These are phyloP conservation scores for Coemansia sp. DNA, from an alignment of 192 early-diverging fungal species.

Conservation along the genomic window DNA sequence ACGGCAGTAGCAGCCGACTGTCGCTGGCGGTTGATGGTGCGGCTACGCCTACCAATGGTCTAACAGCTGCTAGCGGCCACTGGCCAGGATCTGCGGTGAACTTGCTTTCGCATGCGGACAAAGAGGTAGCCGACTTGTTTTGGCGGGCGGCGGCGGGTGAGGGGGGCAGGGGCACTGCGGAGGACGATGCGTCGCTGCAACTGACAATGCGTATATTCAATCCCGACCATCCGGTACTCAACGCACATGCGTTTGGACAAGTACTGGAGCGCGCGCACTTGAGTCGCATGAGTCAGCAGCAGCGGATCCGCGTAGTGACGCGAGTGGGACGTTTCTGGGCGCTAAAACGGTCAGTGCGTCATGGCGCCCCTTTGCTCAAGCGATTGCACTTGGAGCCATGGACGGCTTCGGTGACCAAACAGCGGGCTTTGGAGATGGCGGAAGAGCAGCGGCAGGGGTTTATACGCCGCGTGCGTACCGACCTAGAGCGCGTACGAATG, in stretches of 20 bases:
- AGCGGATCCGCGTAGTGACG: slow-evolving; percentile 11
- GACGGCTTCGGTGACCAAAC: slow-evolving; percentile 82
- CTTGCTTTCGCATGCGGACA: slow-evolving; percentile 5
- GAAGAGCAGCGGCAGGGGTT: slow-evolving; percentile 70
- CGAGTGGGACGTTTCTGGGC: slow-evolving; percentile 92
- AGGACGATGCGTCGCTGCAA: slow-evolving; percentile 41
- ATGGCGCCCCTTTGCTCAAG: slow-evolving; percentile 94
- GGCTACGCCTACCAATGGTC: neutral
- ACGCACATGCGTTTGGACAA: slow-evolving; percentile 31
- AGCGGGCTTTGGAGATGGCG: slow-evolving; percentile 78
- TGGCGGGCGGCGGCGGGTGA: slow-evolving; percentile 1
- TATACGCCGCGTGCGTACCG: slow-evolving; percentile 66
- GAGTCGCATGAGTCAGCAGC: slow-evolving; percentile 6
- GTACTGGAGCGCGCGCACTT: slow-evolving; percentile 8
- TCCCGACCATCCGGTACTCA: slow-evolving; percentile 43
- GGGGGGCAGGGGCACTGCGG: neutral
- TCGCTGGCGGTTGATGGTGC: neutral
- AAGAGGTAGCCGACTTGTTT: slow-evolving; percentile 6
- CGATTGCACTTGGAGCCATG: slow-evolving; percentile 96
- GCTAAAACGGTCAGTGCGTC: slow-evolving; percentile 85
- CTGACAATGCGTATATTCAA: slow-evolving; percentile 49
- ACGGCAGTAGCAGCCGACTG: neutral
- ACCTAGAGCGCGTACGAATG: slow-evolving; percentile 88
- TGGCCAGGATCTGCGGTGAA: slow-evolving; percentile 13
- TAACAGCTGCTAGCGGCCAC: neutral